Base-by-base conservation (phyloP, 2,329 filamentous ascomycete genomes). In the Mycocentrospora acerina region DNA sequence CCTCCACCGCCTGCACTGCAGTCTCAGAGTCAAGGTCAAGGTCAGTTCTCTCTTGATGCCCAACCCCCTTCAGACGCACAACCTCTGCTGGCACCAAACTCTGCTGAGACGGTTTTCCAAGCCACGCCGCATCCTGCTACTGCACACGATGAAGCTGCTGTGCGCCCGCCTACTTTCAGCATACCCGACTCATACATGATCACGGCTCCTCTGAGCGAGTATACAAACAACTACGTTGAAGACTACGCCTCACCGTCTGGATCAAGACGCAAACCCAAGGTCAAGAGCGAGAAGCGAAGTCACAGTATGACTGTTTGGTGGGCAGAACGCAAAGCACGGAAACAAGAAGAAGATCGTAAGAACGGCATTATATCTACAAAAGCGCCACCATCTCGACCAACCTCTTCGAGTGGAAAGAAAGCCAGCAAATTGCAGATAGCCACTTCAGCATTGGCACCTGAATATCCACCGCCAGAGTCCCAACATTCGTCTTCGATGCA, bases 261-360 rank as follows among this genome's bases (percentile, higher is more conserved):
- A 1, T 58, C 60, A n/a, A 55, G 58, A 42, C 53, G 58, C 17
- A 67, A 67, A 41, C 62, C 60, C 18, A 60, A 62, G 17, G 67
- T 70, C 13, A 71, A 71, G 46, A 70, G 66, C 24, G 69, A 72
- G 43, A 72, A 72, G 48, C 60, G 70, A 11, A 69, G 66, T 33
- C 60, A 69, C 31, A 69, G 64, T 9, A 72, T 72, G 70, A 71
- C 68, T 2, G 63, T 67, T n/a, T 72, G 70, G 70, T 72, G 70
- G 70, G 69, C 69, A 2, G 66, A 69, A 42, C 61, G 70, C 7
- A 72, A 72, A 42, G 67, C 65, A 2, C 59, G 61, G 7, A 57
- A 63, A 37, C 56, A 60, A 15, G 63, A 66, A 35, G 45, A 57
- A 13, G 63, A 65, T 13, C 57, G 60, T 24, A 62, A 60, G 28